Conservation (phyloP, 2,329 filamentous ascomycete genomes). For the Nothophoma quercina region DNA sequence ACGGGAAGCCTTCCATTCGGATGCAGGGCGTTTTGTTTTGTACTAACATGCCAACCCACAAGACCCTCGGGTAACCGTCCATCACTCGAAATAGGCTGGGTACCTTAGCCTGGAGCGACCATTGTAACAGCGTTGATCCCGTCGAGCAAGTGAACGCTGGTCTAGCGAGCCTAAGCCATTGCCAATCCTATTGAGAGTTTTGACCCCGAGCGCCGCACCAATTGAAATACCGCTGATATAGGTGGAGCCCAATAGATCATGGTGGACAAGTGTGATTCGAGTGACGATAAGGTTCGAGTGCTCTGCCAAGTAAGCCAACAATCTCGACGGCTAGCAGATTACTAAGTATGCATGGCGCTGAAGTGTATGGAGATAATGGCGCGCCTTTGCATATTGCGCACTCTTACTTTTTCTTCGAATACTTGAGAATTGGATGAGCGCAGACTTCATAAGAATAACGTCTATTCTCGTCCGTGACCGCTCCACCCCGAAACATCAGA, state of each 20-base stretch:
- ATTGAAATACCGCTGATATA: constrained; percentile 10
- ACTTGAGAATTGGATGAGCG: background rate
- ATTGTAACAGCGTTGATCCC: constrained; percentile 12
- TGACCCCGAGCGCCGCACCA: constrained; percentile 10
- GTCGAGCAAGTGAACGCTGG: constrained; percentile 1
- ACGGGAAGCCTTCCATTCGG: constrained; percentile 6
- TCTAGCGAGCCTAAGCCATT: constrained; percentile 6
- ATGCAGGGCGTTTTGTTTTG: constrained; percentile 15
- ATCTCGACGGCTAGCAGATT: background rate
- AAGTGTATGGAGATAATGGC: background rate
- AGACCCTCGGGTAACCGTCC: background rate
- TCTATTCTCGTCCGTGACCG: background rate
- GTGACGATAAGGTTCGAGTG: constrained; percentile 9
- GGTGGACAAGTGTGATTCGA: constrained; percentile 11
- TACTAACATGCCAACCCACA: constrained; percentile 10
- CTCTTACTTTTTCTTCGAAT: background rate
- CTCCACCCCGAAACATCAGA: constrained; percentile 1
- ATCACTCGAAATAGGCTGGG: background rate
- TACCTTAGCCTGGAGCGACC: constrained; percentile 7
- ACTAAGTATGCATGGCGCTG: background rate
- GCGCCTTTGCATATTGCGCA: background rate
- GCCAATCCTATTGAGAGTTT: constrained; percentile 7
- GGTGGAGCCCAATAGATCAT: constrained; percentile 1
- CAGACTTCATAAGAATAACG: background rate
- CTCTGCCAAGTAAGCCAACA: background rate